Conservation (phyloP, 1,139 yeast species). For the Geotrichum carabidarum region DNA sequence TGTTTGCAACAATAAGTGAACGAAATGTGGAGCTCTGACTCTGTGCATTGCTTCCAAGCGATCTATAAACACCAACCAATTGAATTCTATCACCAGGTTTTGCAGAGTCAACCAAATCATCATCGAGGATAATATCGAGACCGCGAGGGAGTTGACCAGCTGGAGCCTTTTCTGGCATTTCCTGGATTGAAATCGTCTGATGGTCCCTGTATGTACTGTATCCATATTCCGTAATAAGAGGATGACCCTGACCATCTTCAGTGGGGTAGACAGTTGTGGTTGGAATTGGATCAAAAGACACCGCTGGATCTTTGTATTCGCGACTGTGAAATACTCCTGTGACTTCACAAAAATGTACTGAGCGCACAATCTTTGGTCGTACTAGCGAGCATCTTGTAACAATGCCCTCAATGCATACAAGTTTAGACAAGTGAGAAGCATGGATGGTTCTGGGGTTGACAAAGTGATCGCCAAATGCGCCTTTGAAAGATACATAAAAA, state of each 20-base stretch:
- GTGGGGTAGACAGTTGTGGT: slow-evolving; percentile 91
- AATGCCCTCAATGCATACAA: slow-evolving; percentile 90
- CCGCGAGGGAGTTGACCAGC: slow-evolving; percentile 97
- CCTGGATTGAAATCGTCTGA: slow-evolving; percentile 89
- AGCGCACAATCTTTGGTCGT: slow-evolving; percentile 84
- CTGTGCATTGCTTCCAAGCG: slow-evolving; percentile 66
- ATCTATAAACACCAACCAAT: slow-evolving; percentile 88
- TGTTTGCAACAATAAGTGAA: slow-evolving; percentile 79
- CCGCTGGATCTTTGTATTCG: slow-evolving; percentile 89
- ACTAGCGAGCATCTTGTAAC: slow-evolving; percentile 91
- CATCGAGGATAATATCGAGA: slow-evolving; percentile 84
- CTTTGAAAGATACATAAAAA: slow-evolving; percentile 77
- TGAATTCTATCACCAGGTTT: slow-evolving; percentile 97
- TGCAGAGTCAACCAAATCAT: slow-evolving; percentile 83
- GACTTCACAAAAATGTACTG: slow-evolving; percentile 88
- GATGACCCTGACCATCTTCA: slow-evolving; percentile 86
- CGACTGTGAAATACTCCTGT: slow-evolving; percentile 83
- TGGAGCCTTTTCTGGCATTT: slow-evolving; percentile 97
- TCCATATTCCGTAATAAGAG: slow-evolving; percentile 86
- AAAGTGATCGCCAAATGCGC: slow-evolving; percentile 85
- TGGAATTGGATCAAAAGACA: slow-evolving; percentile 78
- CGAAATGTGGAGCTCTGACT: slow-evolving; percentile 57
- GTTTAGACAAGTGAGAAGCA: slow-evolving; percentile 67
- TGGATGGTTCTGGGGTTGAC: slow-evolving; percentile 85
- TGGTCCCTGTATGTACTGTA: slow-evolving; percentile 90